A percentile compares a stretch with the other conserved stretches of the same genome.
phyloP scores from a whole-genome alignment of 2,329 filamentous ascomycete species.

The Aureobasidium zeae region DNA sequence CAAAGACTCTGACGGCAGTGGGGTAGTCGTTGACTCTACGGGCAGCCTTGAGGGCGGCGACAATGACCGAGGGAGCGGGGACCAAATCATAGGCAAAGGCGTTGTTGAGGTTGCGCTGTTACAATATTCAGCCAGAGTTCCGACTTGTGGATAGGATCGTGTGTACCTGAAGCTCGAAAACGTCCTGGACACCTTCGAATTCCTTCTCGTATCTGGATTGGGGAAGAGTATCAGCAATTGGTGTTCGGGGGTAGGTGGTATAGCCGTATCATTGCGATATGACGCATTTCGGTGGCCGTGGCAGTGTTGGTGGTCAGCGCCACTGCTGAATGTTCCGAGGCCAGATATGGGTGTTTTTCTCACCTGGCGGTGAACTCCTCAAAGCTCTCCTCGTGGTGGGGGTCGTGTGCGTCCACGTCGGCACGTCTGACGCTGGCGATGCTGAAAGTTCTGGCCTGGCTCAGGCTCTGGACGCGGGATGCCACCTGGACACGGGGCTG shows the following conservation, averaged over 20 bases:
- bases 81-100: constrained; percentile 99
- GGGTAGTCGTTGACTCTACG: constrained; percentile 97
- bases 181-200: constrained; percentile 93
- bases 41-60: constrained; percentile 84
- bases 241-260: background rate
- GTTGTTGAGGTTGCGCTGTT: constrained; percentile 91
- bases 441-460: constrained; percentile 36
- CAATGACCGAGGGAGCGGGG: constrained; percentile 82
- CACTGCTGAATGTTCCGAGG: background rate
- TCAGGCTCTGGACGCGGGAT: constrained; percentile 15
- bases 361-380: constrained; percentile 99
- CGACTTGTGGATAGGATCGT: background rate
- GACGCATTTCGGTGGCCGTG: too few species aligned
- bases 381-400: constrained; percentile 89
- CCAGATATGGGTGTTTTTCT: constrained; percentile 24
- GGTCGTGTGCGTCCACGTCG: constrained; percentile 34
- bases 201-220: constrained; percentile 92
- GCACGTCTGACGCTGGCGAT: constrained; percentile 38
- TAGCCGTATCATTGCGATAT: too few species aligned
- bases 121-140: background rate
- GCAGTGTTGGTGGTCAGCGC: background rate
- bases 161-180: constrained; percentile 97
- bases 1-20: constrained; percentile 95
- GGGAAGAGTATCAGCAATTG: constrained; percentile 14
- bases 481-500: constrained; percentile 18